A percentile compares a stretch with the other conserved stretches of the same genome.
Evolutionary conservation across 1,139 yeast species (phyloP).

Genomic region (Meyerozyma elateridarum): DNA sequence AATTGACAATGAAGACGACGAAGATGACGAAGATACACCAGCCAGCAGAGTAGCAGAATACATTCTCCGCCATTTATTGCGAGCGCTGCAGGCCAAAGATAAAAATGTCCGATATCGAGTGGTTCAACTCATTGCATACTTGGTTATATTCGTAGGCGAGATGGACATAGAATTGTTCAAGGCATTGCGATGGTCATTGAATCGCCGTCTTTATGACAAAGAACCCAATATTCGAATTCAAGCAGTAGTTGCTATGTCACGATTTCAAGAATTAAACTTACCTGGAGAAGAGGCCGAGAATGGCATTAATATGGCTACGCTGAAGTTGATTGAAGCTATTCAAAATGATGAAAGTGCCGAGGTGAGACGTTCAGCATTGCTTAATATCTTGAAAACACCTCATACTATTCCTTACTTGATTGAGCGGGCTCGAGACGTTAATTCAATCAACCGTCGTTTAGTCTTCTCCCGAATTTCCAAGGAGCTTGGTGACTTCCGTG

Average conservation of each 20-base stretch:
- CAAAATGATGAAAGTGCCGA: constrained; percentile 84
- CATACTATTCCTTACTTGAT: constrained; percentile 56
- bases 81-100: constrained; percentile 76
- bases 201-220: constrained; percentile 67
- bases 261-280: constrained; percentile 58
- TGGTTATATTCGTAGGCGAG: constrained; percentile 71
- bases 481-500: constrained; percentile 63
- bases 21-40: constrained; percentile 31
- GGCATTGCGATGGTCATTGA: constrained; percentile 55
- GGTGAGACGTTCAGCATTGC: constrained; percentile 79
- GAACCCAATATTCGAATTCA: constrained; percentile 77
- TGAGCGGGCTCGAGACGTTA: constrained; percentile 80
- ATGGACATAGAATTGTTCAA: constrained; percentile 71
- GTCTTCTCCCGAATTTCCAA: constrained; percentile 68
- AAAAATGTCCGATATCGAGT: constrained; percentile 76
- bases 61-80: constrained; percentile 59
- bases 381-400: constrained; percentile 57
- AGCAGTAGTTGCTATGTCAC: constrained; percentile 74
- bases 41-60: constrained; percentile 53
- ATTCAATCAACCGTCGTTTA: constrained; percentile 64
- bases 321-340: constrained; percentile 49
- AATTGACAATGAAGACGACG: constrained; percentile 5
- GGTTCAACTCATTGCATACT: constrained; percentile 70
- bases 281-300: constrained; percentile 40
- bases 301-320: constrained; percentile 23